Base-by-base conservation (phyloP, 73 alveolate species). In the Paramecium octaurelia region DNA sequence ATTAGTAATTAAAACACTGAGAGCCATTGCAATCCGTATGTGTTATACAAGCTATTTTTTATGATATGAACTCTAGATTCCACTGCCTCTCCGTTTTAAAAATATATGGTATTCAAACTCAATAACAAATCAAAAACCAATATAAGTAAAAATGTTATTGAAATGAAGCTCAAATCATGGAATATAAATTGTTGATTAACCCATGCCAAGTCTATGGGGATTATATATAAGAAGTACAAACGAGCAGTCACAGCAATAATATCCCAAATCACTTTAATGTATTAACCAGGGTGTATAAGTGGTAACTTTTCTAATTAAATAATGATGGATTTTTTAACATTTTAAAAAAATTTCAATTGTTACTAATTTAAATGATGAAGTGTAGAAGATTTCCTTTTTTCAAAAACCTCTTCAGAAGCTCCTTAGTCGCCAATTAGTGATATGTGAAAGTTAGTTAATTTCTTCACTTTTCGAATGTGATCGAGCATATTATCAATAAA, bases 151-250 rank as follows among this genome's bases (percentile, higher is more conserved):
- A 80, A 42, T 29, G 27, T 64, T n/a, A 80, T 80, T 11, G 91
- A 42, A 48, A 42, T 24, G 18, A 10, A 21, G 7, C n/a, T 5
- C 35, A 23, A 43, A 14, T 80, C 73, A 44, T 48, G 64, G 29
- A 42, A 80, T 11, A 80, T 42, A 12, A 80, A 42, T 46, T 80
- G 24, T 12, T 80, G 11, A 8, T 80, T 43, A 42, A 46, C 43
- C 91, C 91, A 80, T 43, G 91, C 91, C 36, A 80, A 80, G 21
- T 80, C 91, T 43, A 80, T 80, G 2, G 91, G 91, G 24, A 80
- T 80, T 10, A 80, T 43, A 12, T 80, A 80, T 80, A 80, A 46
- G 44, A 80, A 80, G 57, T 80, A 80, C 11, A 80, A 48, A 31
- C 91, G 46, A 80, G 76, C 70, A 27, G 42, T 20, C 7, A 80